Base-by-base conservation (phyloP, 1,139 yeast genomes). In the Blastobotrys apis region DNA sequence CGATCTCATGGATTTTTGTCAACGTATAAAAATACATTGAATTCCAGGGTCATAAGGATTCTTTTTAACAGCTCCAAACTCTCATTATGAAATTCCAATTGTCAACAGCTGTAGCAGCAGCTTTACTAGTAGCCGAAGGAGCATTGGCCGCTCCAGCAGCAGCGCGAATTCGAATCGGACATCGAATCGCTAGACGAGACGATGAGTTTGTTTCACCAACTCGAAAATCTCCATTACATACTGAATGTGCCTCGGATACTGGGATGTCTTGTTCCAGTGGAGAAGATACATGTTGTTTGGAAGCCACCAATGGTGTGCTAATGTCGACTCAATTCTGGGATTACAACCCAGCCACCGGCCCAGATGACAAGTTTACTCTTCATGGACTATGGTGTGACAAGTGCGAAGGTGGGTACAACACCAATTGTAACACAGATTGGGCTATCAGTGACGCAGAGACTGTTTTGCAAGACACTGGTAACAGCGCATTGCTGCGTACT, bases 301-400 rank as follows among this genome's bases (percentile, higher is more conserved):
- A 90, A 60, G 74, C 80, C 40, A 94, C 95, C 2, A 92, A 94
- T 25, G 97, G 97, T 1, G 74, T 88, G 13, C 69, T 90, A 33
- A 65, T 90, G 40, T 86, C 81, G 57, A 86, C 97, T 0, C 97
- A 92, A 62, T 88, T 90, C 65, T 90, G 97, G 97, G 95, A 90
- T 63, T 86, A 85, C 59, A 69, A 71, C 49, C 96, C 97, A 0
- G 80, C 94, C 2, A 73, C 82, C 48, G 95, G 96, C 2, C 84
- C 86, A 1, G 70, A 75, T 38, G 82, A 87, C 53, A 69, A 78
- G 50, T 92, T 87, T 66, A 90, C 97, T 0, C 67, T 86, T 27
- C 94, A 84, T 60, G 95, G 95, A 0, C 65, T 84, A 42, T 84
- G 95, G 95, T 87, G 90, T 3, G 94, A 85, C 62, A 76, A 77